phyloP scores from a whole-genome alignment of 179 eudicot genomes.

The Beta corolliflora region DNA sequence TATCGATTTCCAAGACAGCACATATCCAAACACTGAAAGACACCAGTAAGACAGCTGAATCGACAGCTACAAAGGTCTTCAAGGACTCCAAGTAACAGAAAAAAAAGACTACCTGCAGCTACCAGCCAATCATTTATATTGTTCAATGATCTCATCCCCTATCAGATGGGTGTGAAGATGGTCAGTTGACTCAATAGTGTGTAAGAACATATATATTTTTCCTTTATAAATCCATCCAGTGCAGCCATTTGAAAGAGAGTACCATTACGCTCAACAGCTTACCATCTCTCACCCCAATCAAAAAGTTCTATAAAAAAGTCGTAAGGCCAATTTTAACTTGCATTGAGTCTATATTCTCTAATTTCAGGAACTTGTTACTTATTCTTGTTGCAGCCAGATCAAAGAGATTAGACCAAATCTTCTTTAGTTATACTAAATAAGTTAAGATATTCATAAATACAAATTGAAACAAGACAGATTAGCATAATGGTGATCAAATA shows the following conservation, averaged over 20 bases:
- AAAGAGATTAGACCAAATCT: too few relatives aligned
- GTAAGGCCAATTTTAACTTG: neutral
- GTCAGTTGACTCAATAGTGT: neutral
- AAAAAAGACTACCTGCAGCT: neutral
- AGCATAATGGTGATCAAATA: too few relatives aligned
- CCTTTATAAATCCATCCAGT: neutral
- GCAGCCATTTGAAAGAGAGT: neutral
- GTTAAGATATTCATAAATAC: too few relatives aligned
- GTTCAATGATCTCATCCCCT: neutral
- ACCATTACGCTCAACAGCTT: neutral
- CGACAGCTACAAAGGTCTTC: neutral
- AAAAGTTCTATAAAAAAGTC: neutral
- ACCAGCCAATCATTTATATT: neutral
- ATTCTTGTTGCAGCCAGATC: too few relatives aligned
- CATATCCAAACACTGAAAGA: neutral
- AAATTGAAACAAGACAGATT: too few relatives aligned
- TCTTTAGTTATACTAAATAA: too few relatives aligned
- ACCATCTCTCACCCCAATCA: neutral
- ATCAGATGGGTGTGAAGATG: neutral
- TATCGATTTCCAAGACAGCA: neutral
- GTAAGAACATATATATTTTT: neutral
- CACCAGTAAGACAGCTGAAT: neutral
- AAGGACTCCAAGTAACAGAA: neutral
- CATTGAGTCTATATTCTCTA: neutral
- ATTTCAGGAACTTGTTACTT: too few relatives aligned